Evolutionary conservation across 1,284 basidiomycete species (phyloP), one percentile per base, ranked within the genome.

Genomic region (Melampsora allii-populina): DNA sequence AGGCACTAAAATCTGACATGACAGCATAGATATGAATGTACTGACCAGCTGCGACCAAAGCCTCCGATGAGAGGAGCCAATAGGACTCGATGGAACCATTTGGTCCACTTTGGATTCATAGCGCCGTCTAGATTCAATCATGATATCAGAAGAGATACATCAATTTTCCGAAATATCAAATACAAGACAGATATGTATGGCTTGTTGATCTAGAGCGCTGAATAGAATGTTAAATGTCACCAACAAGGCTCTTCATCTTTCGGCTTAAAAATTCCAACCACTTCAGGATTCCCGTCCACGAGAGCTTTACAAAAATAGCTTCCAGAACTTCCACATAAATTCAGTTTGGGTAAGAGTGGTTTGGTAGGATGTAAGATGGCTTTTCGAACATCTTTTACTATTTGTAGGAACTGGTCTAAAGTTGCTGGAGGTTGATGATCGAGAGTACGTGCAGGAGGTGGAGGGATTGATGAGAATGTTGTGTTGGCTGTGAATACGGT

Each of bases 261-360:
- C 1, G 91, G 91, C 80, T 94, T 92, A 82, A 93, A 93, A 5
- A 93, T 91, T 76, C 14, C 63, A 19, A 46, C 72, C 50, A 67
- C 46, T 58, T 76, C 68, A 10, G 60, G 29, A 33, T 50, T 39
- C 17, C 56, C 61, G 19, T 90, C 88, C 33, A 85, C 82, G 81
- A 88, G 90, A 0, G 88, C 87, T 75, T 90, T 86, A 27, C 89
- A 90, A 82, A 93, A 94, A 81, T 94, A 94, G 64, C 89, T 91
- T 0, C 91, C 91, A 14, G 89, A 91, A 2, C 89, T 91, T 10
- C 91, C 91, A 79, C 92, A 92, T 4, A 86, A 82, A 69, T 93
- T 94, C 86, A 94, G 89, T 80, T 91, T 91, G 1, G 92, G 92
- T 78, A 94, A 91, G 61, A 91, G 85, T 17, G 89, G 90, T 39